Percentiles rank a stretch among this genome's conserved stretches.
phyloP scores from a whole-genome alignment of 495 filamentous ascomycete species.

The Hypoxylon rickii region DNA sequence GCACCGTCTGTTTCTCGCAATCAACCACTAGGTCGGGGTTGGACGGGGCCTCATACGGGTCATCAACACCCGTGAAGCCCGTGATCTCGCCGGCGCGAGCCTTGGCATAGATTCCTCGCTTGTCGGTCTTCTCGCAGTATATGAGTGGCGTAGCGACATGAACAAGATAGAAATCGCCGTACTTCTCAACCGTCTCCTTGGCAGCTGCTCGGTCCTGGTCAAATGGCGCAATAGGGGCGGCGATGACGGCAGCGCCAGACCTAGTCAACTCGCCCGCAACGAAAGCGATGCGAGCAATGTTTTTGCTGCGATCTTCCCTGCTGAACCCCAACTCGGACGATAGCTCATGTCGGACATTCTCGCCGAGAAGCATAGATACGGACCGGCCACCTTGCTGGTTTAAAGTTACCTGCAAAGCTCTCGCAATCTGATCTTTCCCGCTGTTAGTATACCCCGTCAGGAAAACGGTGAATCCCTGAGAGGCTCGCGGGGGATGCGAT shows the following conservation, averaged over 20 bases:
- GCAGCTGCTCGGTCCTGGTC: conserved; percentile 75
- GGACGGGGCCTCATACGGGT: conserved; percentile 86
- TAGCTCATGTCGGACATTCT: conserved; percentile 91
- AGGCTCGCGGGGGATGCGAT: conserved; percentile 84
- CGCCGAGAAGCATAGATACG: conserved; percentile 90
- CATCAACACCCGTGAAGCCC: conserved; percentile 98
- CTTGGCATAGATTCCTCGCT: conserved; percentile 83
- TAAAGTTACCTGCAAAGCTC: conserved; percentile 93
- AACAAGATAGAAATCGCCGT: conserved; percentile 89
- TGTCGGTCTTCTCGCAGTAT: conserved; percentile 93
- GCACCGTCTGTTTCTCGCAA: conserved; percentile 79
- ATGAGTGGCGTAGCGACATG: conserved; percentile 94
- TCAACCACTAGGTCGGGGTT: conserved; percentile 88
- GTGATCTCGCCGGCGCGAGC: conserved; percentile 92
- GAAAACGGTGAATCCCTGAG: conserved; percentile 98
- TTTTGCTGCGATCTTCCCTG: conserved; percentile 88
- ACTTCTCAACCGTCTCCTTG: conserved; percentile 81
- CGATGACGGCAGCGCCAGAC: conserved; percentile 92
- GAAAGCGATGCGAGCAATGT: conserved; percentile 95
- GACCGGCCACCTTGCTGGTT: conserved; percentile 98
- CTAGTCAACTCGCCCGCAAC: conserved; percentile 93
- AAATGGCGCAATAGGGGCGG: conserved; percentile 95
- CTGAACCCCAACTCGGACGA: conserved; percentile 96
- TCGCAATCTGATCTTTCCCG: conserved; percentile 94
- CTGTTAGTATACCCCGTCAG: conserved; percentile 95